These are phyloP conservation scores for Ogataea kodamae DNA, from an alignment of 805 yeast species.

Conservation along the genomic window DNA sequence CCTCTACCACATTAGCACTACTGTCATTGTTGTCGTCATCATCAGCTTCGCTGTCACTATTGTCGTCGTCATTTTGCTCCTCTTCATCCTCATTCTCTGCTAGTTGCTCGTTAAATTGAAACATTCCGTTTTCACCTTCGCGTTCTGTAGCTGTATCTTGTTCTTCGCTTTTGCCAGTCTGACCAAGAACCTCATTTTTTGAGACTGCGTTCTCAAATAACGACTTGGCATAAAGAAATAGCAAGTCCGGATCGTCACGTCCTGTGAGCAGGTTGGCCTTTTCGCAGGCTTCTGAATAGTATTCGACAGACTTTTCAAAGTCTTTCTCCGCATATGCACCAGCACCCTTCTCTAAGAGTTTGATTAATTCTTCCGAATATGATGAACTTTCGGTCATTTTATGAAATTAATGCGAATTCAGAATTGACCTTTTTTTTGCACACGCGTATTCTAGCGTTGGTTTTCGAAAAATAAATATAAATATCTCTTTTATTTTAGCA, in stretches of 20 bases:
- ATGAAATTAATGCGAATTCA: too few species aligned
- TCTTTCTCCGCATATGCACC: slow-evolving; percentile 60
- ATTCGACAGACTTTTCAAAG: slow-evolving; percentile 64
- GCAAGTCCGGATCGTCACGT: slow-evolving; percentile 70
- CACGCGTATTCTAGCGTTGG: slow-evolving; percentile 11
- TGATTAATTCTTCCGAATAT: slow-evolving; percentile 42
- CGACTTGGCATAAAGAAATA: slow-evolving; percentile 75
- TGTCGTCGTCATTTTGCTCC: slow-evolving; percentile 25
- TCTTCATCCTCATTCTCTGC: slow-evolving; percentile 34
- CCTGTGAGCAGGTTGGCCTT: slow-evolving; percentile 44
- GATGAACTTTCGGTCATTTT: slow-evolving; percentile 8
- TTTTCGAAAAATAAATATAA: slow-evolving; percentile 11
- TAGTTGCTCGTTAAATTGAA: slow-evolving; percentile 23
- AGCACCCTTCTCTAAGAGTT: slow-evolving; percentile 58
- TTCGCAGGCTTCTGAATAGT: slow-evolving; percentile 73
- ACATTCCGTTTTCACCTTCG: slow-evolving; percentile 27
- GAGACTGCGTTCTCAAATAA: slow-evolving; percentile 73
- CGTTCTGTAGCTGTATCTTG: slow-evolving; percentile 34
- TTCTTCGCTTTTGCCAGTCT: slow-evolving; percentile 24
- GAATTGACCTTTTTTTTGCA: slow-evolving; percentile 1
- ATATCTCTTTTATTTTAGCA: slow-evolving; percentile 10
- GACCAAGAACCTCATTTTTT: slow-evolving; percentile 75
- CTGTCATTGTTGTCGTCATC: slow-evolving; percentile 24
- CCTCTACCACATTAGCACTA: slow-evolving; percentile 36
- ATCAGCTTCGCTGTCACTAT: slow-evolving; percentile 21